Base-by-base conservation (phyloP, 768 basidiomycete species). In the Amanita rimosa region DNA sequence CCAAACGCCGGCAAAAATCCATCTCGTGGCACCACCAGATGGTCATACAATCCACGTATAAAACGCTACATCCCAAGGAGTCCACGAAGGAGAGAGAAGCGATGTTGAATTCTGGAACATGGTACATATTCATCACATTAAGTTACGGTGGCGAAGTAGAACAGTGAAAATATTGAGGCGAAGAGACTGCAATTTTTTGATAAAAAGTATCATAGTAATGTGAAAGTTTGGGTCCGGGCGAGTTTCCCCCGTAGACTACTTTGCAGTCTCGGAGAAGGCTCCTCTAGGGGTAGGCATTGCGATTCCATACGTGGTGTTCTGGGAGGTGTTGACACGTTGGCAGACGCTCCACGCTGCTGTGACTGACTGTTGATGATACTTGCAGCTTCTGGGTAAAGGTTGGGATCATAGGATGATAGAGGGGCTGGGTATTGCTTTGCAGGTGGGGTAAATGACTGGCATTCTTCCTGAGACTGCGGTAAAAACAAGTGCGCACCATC, bases 391-490 rank as follows among this genome's bases (percentile, higher is more conserved):
- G 67, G 67, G 60, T 69, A 68, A 6, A 67, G 11, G 11, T 54
- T 41, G 0, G 66, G 67, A 33, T 69, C 59, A 40, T 70, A 69
- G 4, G 62, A 51, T 11, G 63, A 60, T 9, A 66, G 42, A 1
- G 66, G 67, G 0, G 66, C 67, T 22, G 68, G 67, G 53, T 65
- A 68, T 52, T 68, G 67, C 52, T 64, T 64, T 35, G 44, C 48
- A 8, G 63, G 61, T 7, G 62, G 52, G 14, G 44, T 19, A 8
- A 54, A 50, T 13, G 29, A 26, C 8, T 17, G 36, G 17, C 5
- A 41, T 38, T 34, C 31, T 19, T 24, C 22, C 17, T 49, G 40
- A 5, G 48, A 49, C 10, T 48, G 35, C 19, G 44, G 33, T 19
- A 43, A 19, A 19, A 29, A 19, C 1, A 19, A 27, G 16, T 34